A percentile compares a stretch with the other conserved stretches of the same genome.
These are phyloP conservation scores for Larix kaempferi DNA, from an alignment of 75 land plant species.

Conservation along the genomic window DNA sequence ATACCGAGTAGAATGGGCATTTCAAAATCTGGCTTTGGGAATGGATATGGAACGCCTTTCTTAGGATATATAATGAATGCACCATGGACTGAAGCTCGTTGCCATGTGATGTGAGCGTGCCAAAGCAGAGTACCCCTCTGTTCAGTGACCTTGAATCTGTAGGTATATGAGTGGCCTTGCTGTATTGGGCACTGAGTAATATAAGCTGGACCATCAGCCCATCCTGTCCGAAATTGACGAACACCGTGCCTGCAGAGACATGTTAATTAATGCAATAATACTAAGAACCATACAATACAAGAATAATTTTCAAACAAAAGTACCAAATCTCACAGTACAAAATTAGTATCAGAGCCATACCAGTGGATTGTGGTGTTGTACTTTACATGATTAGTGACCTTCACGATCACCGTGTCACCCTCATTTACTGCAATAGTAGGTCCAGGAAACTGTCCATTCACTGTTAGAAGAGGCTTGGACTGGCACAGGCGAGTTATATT, in stretches of 20 bases:
- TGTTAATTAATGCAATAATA: too few relatives aligned
- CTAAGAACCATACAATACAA: too few relatives aligned
- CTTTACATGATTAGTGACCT: conserved; percentile 34
- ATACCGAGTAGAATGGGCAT: conserved; percentile 21
- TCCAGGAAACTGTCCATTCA: conserved; percentile 53
- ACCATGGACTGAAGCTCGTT: conserved; percentile 44
- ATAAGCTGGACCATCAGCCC: conserved; percentile 67
- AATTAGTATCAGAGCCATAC: conserved; percentile 14
- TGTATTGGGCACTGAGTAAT: conserved; percentile 67
- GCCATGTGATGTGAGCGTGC: conserved; percentile 58
- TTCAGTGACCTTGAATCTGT: conserved; percentile 28
- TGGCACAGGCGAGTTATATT: conserved; percentile 37
- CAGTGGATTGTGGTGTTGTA: conserved; percentile 48
- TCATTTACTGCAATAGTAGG: conserved; percentile 44
- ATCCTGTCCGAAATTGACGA: conserved; percentile 36
- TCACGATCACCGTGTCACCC: conserved; percentile 38
- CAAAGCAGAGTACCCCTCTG: conserved; percentile 59
- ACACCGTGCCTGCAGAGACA: conserved; percentile 57
- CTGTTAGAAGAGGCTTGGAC: conserved; percentile 35
- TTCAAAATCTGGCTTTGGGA: conserved; percentile 12
- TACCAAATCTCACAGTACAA: too few relatives aligned
- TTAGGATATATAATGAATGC: conserved; percentile 49
- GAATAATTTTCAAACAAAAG: too few relatives aligned
- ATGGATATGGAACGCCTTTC: neutral
- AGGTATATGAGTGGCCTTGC: conserved; percentile 26